These are phyloP conservation scores for Cenchrus fungigraminus DNA, from an alignment of 176 grass and related monocot genomes.

Conservation along the genomic window DNA sequence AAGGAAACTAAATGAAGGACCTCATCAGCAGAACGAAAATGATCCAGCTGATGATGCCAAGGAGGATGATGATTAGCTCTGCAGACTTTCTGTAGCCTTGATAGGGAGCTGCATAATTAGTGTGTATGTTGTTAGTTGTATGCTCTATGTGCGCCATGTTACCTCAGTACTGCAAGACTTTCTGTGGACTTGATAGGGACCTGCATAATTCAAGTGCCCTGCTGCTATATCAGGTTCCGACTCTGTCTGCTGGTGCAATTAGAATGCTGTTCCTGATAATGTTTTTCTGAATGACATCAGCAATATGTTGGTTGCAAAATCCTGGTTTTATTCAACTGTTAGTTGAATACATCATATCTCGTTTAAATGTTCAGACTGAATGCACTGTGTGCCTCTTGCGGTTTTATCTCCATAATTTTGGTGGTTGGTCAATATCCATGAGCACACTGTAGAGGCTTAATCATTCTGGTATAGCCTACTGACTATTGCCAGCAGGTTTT, in stretches of 20 bases:
- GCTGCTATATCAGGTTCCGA: not conserved
- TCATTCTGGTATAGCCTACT: not conserved
- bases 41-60: slow-evolving; percentile 29
- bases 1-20: slow-evolving; percentile 57
- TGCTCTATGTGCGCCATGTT: not conserved
- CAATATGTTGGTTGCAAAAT: not conserved
- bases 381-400: not conserved
- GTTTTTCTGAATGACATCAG: not conserved
- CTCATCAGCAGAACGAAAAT: slow-evolving; percentile 23
- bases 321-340: not conserved
- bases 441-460: not conserved
- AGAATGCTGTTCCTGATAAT: not conserved
- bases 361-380: not conserved
- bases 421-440: not conserved
- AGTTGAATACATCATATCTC: not conserved
- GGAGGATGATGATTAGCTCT: not conserved
- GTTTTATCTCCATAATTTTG: not conserved
- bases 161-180: not conserved
- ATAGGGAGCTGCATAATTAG: not conserved
- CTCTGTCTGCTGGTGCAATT: not conserved
- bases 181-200: not conserved
- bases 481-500: not conserved
- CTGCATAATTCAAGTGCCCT: not conserved
- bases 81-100: not conserved
- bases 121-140: not conserved